Percentiles rank a stretch among this genome's conserved stretches.
These are phyloP conservation scores for Bacidia rubella DNA, from an alignment of 495 filamentous ascomycete species.

Conservation along the genomic window DNA sequence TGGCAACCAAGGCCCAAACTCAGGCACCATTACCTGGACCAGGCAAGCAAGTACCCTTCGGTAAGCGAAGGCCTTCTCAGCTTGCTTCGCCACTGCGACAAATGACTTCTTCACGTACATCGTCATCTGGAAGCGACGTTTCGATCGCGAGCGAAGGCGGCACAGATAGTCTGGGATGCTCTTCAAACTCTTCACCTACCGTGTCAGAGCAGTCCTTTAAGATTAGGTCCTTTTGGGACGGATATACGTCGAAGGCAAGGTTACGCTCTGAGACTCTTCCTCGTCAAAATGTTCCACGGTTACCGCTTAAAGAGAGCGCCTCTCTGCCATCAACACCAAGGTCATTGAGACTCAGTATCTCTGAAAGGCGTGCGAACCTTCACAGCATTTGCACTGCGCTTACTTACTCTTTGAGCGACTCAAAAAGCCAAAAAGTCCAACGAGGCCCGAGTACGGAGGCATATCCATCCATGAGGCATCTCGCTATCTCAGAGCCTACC, in stretches of 20 bases:
- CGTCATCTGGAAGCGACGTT: background rate
- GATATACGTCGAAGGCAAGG: too few relatives aligned
- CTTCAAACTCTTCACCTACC: background rate
- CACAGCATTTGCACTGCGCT: background rate
- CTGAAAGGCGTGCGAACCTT: background rate
- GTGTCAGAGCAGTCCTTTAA: background rate
- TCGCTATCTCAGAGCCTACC: background rate
- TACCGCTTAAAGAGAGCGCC: background rate
- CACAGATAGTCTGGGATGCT: background rate
- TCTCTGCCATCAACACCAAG: background rate
- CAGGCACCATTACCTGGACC: too few relatives aligned
- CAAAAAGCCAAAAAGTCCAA: too few relatives aligned
- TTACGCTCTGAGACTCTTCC: too few relatives aligned
- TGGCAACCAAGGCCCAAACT: too few relatives aligned
- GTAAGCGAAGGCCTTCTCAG: background rate
- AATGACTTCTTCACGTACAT: background rate
- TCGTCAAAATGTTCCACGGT: too few relatives aligned
- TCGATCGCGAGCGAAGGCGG: background rate
- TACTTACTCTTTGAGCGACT: background rate
- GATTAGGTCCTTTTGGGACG: background rate
- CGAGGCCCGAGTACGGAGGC: too few relatives aligned
- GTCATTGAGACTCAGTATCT: background rate
- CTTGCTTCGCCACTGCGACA: background rate
- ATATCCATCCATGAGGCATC: background rate
- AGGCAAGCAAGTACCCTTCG: too few relatives aligned